A percentile compares a stretch with the other conserved stretches of the same genome.
phyloP scores from a whole-genome alignment of 2,329 filamentous ascomycete genomes.

The Colletotrichum gigasporum region DNA sequence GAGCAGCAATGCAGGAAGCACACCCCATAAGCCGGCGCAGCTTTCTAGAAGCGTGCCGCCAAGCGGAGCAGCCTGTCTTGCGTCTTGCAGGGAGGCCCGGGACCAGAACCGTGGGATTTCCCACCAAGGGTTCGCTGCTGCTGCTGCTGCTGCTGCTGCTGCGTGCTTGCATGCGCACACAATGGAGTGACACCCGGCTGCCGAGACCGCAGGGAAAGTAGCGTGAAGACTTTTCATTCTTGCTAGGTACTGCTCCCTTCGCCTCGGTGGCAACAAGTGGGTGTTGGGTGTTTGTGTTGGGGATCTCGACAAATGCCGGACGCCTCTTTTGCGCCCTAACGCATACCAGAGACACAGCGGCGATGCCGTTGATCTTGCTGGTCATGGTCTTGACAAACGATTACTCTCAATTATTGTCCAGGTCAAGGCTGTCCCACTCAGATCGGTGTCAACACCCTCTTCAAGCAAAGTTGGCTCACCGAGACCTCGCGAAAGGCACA shows the following conservation, averaged over 20 bases:
- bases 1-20: not conserved
- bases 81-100: not conserved
- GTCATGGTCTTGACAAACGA: not conserved
- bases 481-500: not conserved
- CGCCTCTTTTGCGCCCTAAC: not conserved
- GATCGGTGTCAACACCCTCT: not conserved
- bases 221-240: not conserved
- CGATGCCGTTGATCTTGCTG: not conserved
- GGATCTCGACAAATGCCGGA: not conserved
- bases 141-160: not conserved
- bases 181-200: not conserved
- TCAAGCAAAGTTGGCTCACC: not conserved
- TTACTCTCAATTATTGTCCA: not conserved
- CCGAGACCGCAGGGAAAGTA: not conserved
- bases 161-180: not conserved
- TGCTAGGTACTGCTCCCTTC: not conserved
- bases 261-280: not conserved
- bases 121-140: not conserved
- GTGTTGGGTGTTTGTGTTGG: not conserved
- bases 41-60: not conserved
- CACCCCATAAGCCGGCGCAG: not conserved
- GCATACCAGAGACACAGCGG: not conserved
- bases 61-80: not conserved
- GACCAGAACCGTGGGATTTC: conserved; percentile 9
- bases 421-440: not conserved